Conservation (phyloP, 2,329 filamentous ascomycete species). For the Phoma sp. region DNA sequence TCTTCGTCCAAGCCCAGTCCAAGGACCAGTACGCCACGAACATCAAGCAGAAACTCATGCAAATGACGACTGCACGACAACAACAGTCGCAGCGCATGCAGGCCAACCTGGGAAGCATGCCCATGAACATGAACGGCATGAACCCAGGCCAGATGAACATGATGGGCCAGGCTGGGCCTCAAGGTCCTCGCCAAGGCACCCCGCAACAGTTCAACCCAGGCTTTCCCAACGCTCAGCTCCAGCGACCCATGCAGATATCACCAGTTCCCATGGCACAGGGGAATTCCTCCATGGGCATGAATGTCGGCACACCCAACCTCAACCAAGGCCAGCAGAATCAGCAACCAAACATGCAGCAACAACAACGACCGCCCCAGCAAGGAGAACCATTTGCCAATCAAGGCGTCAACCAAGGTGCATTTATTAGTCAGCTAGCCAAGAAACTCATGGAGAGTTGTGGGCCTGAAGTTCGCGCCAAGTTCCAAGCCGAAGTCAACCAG, state of each 20-base stretch:
- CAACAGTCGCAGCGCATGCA: constrained; percentile 39
- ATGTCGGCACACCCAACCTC: constrained; percentile 31
- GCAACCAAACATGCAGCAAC: constrained; percentile 43
- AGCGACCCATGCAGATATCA: constrained; percentile 59
- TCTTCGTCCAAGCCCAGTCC: constrained; percentile 32
- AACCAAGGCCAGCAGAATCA: constrained; percentile 41
- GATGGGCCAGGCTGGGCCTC: constrained; percentile 46
- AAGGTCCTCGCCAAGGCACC: constrained; percentile 48
- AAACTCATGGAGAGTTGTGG: constrained; percentile 57
- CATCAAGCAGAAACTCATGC: constrained; percentile 40
- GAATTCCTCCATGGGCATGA: constrained; percentile 44
- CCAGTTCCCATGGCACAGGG: constrained; percentile 53
- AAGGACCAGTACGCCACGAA: constrained; percentile 44
- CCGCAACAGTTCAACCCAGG: constrained; percentile 51
- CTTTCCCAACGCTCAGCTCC: constrained; percentile 59
- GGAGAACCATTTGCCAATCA: too few relatives aligned
- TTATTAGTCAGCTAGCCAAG: constrained; percentile 56
- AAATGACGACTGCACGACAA: constrained; percentile 40
- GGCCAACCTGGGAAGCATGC: constrained; percentile 30
- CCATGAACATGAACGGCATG: constrained; percentile 41
- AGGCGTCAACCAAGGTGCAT: too few relatives aligned
- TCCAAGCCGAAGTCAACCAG: constrained; percentile 51
- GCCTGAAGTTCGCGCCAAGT: constrained; percentile 57
- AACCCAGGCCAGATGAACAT: constrained; percentile 46
- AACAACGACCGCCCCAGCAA: constrained; percentile 27